Conservation (phyloP, 2,329 filamentous ascomycete species). For the Ascochyta viciae-villosae region DNA sequence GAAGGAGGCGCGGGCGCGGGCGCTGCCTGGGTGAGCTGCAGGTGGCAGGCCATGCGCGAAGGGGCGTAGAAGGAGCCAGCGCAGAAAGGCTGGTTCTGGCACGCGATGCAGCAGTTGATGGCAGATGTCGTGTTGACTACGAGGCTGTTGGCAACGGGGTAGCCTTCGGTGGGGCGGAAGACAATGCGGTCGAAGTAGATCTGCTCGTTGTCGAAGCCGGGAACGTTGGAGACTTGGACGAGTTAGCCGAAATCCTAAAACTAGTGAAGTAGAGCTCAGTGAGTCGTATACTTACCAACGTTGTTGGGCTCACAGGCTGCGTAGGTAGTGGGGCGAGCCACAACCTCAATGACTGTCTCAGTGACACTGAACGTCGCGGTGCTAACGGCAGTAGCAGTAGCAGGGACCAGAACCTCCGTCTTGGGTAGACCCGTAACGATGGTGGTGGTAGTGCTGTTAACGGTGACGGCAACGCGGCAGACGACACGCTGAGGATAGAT, state of each 20-base stretch:
- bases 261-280: not conserved
- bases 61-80: constrained; percentile 36
- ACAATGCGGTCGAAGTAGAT: constrained; percentile 33
- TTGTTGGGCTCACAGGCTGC: constrained; percentile 35
- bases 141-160: constrained; percentile 32
- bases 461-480: constrained; percentile 19
- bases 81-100: constrained; percentile 35
- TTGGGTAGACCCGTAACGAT: constrained; percentile 22
- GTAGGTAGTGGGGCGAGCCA: constrained; percentile 26
- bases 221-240: constrained; percentile 27
- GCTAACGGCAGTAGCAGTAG: constrained; percentile 21
- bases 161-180: constrained; percentile 26
- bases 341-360: constrained; percentile 19
- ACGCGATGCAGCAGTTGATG: constrained; percentile 34
- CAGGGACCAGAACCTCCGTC: constrained; percentile 17
- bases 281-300: constrained; percentile 26
- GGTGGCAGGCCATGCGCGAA: constrained; percentile 26
- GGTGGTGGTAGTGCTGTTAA: constrained; percentile 22
- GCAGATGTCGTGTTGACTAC: constrained; percentile 21
- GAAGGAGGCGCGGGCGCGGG: constrained; percentile 12
- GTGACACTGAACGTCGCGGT: constrained; percentile 28
- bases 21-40: constrained; percentile 29
- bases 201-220: constrained; percentile 19
- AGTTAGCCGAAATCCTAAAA: not conserved
- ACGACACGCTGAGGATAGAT: constrained; percentile 23